Conservation (phyloP, 1,284 basidiomycete species). For the Moniliella sp. region DNA sequence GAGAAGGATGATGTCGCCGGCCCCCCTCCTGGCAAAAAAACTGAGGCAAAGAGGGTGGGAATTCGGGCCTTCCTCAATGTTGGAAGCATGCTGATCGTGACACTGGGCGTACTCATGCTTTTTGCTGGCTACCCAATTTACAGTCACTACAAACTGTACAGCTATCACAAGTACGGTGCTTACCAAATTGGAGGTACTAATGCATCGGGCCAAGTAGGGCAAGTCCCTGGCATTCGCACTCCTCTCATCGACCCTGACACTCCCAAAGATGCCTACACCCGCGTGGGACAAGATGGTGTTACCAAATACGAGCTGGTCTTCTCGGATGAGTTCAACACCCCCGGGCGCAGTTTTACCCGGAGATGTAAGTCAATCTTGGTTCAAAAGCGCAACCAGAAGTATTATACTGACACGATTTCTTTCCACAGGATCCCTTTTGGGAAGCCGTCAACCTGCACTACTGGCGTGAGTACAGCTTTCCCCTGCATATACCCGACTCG, state of each 20-base stretch:
- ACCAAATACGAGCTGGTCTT: conserved; percentile 18
- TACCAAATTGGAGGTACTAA: conserved; percentile 48
- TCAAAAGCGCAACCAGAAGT: too few relatives aligned
- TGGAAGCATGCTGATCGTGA: conserved; percentile 13
- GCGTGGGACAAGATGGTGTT: conserved; percentile 5
- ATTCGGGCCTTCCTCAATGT: conserved; percentile 21
- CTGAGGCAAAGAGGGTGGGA: too few relatives aligned
- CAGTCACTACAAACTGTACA: conserved; percentile 4
- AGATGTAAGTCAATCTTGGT: too few relatives aligned
- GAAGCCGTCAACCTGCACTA: too few relatives aligned
- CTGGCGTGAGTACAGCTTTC: too few relatives aligned
- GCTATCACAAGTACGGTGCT: conserved; percentile 10
- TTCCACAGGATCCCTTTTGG: too few relatives aligned
- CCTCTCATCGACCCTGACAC: conserved; percentile 22
- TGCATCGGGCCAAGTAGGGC: conserved; percentile 18
- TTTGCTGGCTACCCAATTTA: conserved; percentile 30
- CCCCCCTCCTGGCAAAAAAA: too few relatives aligned
- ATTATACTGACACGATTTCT: too few relatives aligned
- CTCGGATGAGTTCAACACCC: conserved; percentile 23
- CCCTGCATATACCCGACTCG: too few relatives aligned
- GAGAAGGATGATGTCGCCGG: too few relatives aligned
- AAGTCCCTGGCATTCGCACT: conserved; percentile 6
- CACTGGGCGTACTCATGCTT: conserved; percentile 16
- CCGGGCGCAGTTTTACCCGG: conserved; percentile 21
- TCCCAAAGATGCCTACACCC: conserved; percentile 5